Conservation (phyloP, 2,329 filamentous ascomycete species). For the Blastomyces parvus region DNA sequence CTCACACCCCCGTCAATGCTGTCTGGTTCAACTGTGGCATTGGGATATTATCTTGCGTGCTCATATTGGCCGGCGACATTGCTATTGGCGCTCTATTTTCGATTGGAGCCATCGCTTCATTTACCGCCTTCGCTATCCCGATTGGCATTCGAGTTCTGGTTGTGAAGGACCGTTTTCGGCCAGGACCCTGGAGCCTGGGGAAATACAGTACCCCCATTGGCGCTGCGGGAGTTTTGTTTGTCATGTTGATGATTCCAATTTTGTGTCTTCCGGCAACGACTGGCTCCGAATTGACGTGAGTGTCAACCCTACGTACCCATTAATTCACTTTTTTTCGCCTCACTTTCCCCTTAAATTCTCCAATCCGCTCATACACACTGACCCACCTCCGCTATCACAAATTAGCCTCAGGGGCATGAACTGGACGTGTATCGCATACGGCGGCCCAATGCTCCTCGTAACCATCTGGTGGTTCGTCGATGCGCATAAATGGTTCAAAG, state of each 20-base stretch:
- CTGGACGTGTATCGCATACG: constrained; percentile 59
- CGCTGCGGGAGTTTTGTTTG: constrained; percentile 48
- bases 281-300: constrained; percentile 45
- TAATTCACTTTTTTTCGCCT: not conserved
- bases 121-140: constrained; percentile 43
- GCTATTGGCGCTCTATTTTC: constrained; percentile 61
- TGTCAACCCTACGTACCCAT: not conserved
- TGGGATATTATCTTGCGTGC: constrained; percentile 51
- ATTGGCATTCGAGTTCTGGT: constrained; percentile 38
- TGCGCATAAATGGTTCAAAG: constrained; percentile 60
- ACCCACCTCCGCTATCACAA: not conserved
- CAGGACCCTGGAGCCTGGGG: constrained; percentile 61
- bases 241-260: constrained; percentile 58
- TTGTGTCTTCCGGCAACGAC: constrained; percentile 54
- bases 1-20: constrained; percentile 59
- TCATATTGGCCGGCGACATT: constrained; percentile 55
- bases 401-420: constrained; percentile 48
- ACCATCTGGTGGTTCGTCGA: constrained; percentile 55
- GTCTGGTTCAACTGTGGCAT: constrained; percentile 57
- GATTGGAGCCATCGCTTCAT: constrained; percentile 60
- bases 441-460: constrained; percentile 51
- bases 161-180: constrained; percentile 52
- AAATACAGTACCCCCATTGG: constrained; percentile 50
- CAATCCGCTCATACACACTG: constrained; percentile 6
- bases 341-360: constrained; percentile 5